These are phyloP conservation scores for Rhizopogon rudus DNA, from an alignment of 768 basidiomycete species.

Conservation along the genomic window DNA sequence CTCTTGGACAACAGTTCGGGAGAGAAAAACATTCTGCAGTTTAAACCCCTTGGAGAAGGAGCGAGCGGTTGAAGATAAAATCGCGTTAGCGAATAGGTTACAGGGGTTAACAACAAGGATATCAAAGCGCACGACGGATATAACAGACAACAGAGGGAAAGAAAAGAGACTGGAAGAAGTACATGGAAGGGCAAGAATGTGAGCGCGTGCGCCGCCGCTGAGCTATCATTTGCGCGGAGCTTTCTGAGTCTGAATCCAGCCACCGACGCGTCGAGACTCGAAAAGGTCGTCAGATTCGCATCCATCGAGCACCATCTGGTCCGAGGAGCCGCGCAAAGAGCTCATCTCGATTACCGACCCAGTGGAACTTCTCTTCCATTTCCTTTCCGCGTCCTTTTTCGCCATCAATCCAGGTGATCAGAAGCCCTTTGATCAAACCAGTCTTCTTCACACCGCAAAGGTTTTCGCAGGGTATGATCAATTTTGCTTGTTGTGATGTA, in stretches of 20 bases:
- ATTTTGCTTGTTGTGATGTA: slow-evolving; percentile 37
- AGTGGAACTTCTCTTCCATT: slow-evolving; percentile 50
- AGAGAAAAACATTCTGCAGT: slow-evolving; percentile 73
- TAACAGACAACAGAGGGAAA: background rate
- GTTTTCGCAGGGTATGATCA: slow-evolving; percentile 39
- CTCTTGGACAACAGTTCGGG: slow-evolving; percentile 74
- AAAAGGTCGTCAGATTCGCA: slow-evolving; percentile 31
- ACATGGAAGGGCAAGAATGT: slow-evolving; percentile 1
- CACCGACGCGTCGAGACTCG: background rate
- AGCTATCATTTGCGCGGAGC: background rate
- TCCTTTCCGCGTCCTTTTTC: slow-evolving; percentile 27
- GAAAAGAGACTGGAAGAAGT: slow-evolving; percentile 1
- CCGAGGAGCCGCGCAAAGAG: slow-evolving; percentile 62
- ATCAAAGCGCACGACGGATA: background rate
- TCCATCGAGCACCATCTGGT: slow-evolving; percentile 43
- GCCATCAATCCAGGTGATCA: slow-evolving; percentile 37
- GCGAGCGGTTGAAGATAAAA: background rate
- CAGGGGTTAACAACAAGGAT: slow-evolving; percentile 1
- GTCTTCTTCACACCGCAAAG: slow-evolving; percentile 56
- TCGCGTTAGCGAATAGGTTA: slow-evolving; percentile 1
- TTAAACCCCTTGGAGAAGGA: background rate
- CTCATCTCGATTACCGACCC: slow-evolving; percentile 61
- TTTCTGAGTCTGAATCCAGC: slow-evolving; percentile 7
- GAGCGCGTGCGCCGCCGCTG: background rate
- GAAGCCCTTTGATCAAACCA: slow-evolving; percentile 48